A percentile compares a stretch with the other conserved stretches of the same genome.
Conservation (phyloP, 148 eudicot species). For the Rhododendron simsii region DNA sequence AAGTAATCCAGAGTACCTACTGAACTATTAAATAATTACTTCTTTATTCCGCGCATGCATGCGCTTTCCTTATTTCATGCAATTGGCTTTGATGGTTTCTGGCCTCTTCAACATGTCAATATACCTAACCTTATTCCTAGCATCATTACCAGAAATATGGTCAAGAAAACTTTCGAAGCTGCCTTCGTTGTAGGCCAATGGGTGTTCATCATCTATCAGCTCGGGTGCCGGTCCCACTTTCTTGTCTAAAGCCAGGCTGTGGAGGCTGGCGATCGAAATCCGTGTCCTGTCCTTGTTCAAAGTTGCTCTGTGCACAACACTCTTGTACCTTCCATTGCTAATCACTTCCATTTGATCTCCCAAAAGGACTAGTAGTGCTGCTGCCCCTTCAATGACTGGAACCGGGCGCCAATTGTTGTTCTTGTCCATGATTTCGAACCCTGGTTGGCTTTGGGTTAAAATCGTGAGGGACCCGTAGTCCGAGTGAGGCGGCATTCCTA, state of each 20-base stretch:
- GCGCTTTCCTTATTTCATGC: background rate
- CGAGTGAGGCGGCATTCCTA: background rate
- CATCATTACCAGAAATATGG: conserved; percentile 20
- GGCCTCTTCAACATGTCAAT: conserved; percentile 26
- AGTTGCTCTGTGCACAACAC: background rate
- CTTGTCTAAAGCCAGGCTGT: conserved; percentile 25
- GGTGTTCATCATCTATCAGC: background rate
- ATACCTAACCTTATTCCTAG: conserved; percentile 17
- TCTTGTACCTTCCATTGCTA: conserved; percentile 31
- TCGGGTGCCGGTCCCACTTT: conserved; percentile 23
- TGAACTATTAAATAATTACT: too few species aligned
- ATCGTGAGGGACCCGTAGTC: background rate
- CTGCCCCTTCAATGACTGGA: conserved; percentile 21
- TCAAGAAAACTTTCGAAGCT: conserved; percentile 32
- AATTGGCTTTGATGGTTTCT: conserved; percentile 8
- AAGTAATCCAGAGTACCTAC: too few species aligned
- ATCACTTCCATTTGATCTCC: conserved; percentile 42
- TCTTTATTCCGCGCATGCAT: too few species aligned
- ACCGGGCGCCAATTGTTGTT: conserved; percentile 25
- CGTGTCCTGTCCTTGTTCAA: conserved; percentile 10
- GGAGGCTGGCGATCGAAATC: conserved; percentile 34
- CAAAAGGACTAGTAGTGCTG: conserved; percentile 17
- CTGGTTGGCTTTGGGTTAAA: conserved; percentile 21
- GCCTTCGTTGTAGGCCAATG: conserved; percentile 18
- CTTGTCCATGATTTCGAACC: conserved; percentile 30